phyloP scores from a whole-genome alignment of 2,329 filamentous ascomycete genomes.

The Nemania sp. region DNA sequence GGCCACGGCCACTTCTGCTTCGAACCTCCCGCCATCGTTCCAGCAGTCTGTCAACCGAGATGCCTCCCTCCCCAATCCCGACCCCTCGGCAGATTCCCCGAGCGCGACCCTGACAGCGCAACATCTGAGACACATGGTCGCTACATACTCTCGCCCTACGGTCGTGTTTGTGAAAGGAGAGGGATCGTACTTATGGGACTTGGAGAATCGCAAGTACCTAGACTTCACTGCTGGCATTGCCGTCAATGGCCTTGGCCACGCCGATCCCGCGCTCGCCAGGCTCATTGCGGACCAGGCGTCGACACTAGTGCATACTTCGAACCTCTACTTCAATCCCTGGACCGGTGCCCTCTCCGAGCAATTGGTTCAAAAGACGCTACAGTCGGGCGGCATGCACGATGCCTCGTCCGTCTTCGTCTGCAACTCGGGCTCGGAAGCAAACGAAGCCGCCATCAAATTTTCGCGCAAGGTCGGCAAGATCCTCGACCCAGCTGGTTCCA shows the following conservation, averaged over 20 bases:
- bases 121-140: constrained; percentile 87
- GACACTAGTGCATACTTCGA: constrained; percentile 87
- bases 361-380: constrained; percentile 78
- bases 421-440: constrained; percentile 96
- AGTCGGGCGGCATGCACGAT: constrained; percentile 80
- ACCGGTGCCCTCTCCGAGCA: constrained; percentile 86
- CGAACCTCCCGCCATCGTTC: constrained; percentile 35
- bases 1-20: constrained; percentile 21
- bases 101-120: constrained; percentile 76
- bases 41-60: constrained; percentile 36
- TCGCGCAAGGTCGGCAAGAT: constrained; percentile 87
- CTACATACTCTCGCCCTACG: constrained; percentile 88
- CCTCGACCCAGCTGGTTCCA: constrained; percentile 70
- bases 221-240: constrained; percentile 97
- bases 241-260: constrained; percentile 90
- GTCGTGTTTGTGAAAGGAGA: constrained; percentile 88
- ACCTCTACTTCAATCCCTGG: constrained; percentile 97
- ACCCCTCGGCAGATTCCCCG: constrained; percentile 38
- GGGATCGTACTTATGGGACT: constrained; percentile 87
- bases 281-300: constrained; percentile 77
- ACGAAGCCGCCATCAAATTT: constrained; percentile 97
- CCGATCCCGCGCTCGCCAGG: constrained; percentile 75
- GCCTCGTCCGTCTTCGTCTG: constrained; percentile 85
- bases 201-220: constrained; percentile 86
- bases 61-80: constrained; percentile 39